These are phyloP conservation scores for Platanthera zijinensis DNA, from an alignment of 106 monocot species.

Conservation along the genomic window DNA sequence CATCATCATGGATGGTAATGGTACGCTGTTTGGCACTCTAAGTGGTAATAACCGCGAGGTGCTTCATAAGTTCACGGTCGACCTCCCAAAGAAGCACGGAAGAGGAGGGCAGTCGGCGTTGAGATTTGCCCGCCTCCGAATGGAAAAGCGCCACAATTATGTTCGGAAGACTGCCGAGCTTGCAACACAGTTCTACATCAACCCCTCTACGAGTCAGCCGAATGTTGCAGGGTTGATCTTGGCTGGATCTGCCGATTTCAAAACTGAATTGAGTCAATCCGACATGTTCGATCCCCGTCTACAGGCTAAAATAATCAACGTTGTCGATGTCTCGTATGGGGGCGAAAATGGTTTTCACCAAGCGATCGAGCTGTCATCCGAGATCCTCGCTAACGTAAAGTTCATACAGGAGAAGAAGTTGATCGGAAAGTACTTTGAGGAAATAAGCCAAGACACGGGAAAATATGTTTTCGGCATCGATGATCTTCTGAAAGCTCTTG, in stretches of 20 bases:
- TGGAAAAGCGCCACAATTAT: slow-evolving; percentile 68
- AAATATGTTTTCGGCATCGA: slow-evolving; percentile 27
- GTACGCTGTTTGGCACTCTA: slow-evolving; percentile 53
- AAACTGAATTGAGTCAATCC: slow-evolving; percentile 55
- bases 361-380: slow-evolving; percentile 51
- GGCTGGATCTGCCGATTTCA: slow-evolving; percentile 32
- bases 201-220: slow-evolving; percentile 24
- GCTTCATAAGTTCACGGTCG: slow-evolving; percentile 47
- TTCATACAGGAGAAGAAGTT: slow-evolving; percentile 58
- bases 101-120: slow-evolving; percentile 59
- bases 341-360: slow-evolving; percentile 40
- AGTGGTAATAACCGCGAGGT: slow-evolving; percentile 43
- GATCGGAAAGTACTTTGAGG: slow-evolving; percentile 64
- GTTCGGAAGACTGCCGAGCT: slow-evolving; percentile 50
- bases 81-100: slow-evolving; percentile 64
- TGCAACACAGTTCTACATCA: slow-evolving; percentile 24
- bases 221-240: slow-evolving; percentile 27
- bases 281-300: slow-evolving; percentile 62
- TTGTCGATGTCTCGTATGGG: slow-evolving; percentile 55
- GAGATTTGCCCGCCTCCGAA: slow-evolving; percentile 56
- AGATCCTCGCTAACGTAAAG: slow-evolving; percentile 52
- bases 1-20: slow-evolving; percentile 57
- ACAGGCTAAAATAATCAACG: slow-evolving; percentile 50
- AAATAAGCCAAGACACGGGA: slow-evolving; percentile 46
- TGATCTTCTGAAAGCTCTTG: slow-evolving; percentile 22